These are phyloP conservation scores for Heliamphora exappendiculata DNA, from an alignment of 148 eudicot genomes.

Conservation along the genomic window DNA sequence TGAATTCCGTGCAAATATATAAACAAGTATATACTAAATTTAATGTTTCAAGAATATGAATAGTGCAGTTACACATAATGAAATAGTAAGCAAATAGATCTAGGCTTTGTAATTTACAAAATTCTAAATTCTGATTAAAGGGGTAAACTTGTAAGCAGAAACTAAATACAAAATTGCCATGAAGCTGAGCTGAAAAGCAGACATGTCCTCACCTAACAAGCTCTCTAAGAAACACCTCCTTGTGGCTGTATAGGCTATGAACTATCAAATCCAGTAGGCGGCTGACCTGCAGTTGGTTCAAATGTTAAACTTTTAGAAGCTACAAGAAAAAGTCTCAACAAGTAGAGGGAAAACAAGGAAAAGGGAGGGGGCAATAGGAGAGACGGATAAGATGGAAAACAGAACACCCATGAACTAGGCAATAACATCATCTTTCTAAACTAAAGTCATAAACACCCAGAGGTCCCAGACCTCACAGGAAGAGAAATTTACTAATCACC, in stretches of 20 bases:
- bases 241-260: constrained; percentile 95
- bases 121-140: not conserved
- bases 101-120: not conserved
- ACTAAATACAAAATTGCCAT: not conserved
- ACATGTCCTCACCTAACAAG: constrained; percentile 67
- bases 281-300: constrained; percentile 62
- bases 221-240: constrained; percentile 93
- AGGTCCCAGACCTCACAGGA: not conserved
- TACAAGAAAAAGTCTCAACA: not conserved
- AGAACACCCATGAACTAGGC: not conserved
- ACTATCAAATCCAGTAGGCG: constrained; percentile 89
- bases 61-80: not conserved
- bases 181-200: constrained; percentile 9
- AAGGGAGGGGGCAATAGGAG: no score
- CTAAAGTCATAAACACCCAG: no score
- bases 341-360: not conserved
- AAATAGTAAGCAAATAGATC: not conserved
- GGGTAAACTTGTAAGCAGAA: not conserved
- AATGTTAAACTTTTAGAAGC: not conserved
- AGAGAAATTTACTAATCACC: not conserved
- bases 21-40: not conserved
- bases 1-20: not conserved
- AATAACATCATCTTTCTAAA: not conserved
- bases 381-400: not conserved
- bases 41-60: no score